Evolutionary conservation across 73 alveolate genomes (phyloP), one percentile per base, ranked within the genome.

Genomic region (Diophrys sp.): DNA sequence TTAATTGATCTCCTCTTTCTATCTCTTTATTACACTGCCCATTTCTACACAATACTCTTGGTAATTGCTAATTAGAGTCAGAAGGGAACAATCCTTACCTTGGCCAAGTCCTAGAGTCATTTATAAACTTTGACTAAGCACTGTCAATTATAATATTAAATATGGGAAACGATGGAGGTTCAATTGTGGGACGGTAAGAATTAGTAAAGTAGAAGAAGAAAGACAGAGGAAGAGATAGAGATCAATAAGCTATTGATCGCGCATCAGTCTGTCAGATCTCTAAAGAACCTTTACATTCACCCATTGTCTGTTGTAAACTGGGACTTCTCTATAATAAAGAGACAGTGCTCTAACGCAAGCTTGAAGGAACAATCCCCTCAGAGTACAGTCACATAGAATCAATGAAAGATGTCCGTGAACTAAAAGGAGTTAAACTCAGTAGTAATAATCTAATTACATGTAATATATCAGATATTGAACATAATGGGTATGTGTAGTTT

Each of bases 91-190:
- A n/a, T n/a, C n/a, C n/a, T n/a, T n/a, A n/a, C n/a, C n/a, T n/a
- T n/a, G n/a, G n/a, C n/a, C n/a, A n/a, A n/a, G n/a, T n/a, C n/a
- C n/a, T n/a, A n/a, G n/a, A n/a, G n/a, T n/a, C n/a, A n/a, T n/a
- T n/a, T n/a, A n/a, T n/a, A n/a, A n/a, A n/a, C n/a, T n/a, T n/a
- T n/a, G n/a, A n/a, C n/a, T n/a, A n/a, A n/a, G n/a, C n/a, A n/a
- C n/a, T n/a, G n/a, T n/a, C n/a, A n/a, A n/a, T n/a, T n/a, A n/a
- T n/a, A n/a, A n/a, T 77, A 76, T 74, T 80, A 87, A 79, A 67
- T 86, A 93, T 95, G 99, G 99, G 98, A 74, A 95, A 95, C 87
- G 99, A 95, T 76, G 98, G 98, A 33, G 99, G 99, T 32, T 87
- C 96, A 78, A 91, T 95, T 23, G 97, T 97, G 5, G 93, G 89